Evolutionary conservation across 768 basidiomycete species (phyloP).

Genomic region (Chalciporus chontae): DNA sequence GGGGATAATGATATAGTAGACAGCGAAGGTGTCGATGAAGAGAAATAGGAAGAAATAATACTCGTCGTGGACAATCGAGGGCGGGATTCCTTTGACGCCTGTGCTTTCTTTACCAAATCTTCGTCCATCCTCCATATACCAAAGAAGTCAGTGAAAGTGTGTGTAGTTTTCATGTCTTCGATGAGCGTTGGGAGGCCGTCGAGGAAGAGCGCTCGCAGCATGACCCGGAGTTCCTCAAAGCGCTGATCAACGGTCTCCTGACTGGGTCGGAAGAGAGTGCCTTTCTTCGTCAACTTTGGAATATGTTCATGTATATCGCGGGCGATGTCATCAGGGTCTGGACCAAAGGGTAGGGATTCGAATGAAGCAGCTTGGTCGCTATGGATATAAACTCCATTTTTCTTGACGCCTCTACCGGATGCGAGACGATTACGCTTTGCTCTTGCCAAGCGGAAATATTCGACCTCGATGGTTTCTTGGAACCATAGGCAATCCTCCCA

Average conservation of each 20-base stretch:
- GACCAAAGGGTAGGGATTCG: conserved; percentile 81
- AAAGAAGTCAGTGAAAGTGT: conserved; percentile 70
- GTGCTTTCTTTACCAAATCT: conserved; percentile 50
- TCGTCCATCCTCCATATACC: conserved; percentile 72
- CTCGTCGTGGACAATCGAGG: conserved; percentile 45
- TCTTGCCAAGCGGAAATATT: conserved; percentile 60
- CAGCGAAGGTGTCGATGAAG: conserved; percentile 29
- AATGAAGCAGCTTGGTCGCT: conserved; percentile 76
- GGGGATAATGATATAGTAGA: conserved; percentile 6
- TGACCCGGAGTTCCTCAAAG: conserved; percentile 51
- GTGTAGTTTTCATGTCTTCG: conserved; percentile 57
- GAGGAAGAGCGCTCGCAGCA: conserved; percentile 57
- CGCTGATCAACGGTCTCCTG: conserved; percentile 64
- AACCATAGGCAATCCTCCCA: conserved; percentile 85
- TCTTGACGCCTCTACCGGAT: conserved; percentile 75
- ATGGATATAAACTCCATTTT: conserved; percentile 62
- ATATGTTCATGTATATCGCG: conserved; percentile 63
- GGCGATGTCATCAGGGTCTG: conserved; percentile 72
- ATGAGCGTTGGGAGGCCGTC: conserved; percentile 64
- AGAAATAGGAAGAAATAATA: conserved; percentile 58
- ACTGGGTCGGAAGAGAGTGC: conserved; percentile 67
- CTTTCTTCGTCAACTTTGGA: conserved; percentile 68
- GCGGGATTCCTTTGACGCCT: conserved; percentile 16
- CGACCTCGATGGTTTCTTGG: conserved; percentile 64
- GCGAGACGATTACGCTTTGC: conserved; percentile 64